A percentile compares a stretch with the other conserved stretches of the same genome.
phyloP scores from a whole-genome alignment of 305 asterid species.

The Andrographis paniculata region DNA sequence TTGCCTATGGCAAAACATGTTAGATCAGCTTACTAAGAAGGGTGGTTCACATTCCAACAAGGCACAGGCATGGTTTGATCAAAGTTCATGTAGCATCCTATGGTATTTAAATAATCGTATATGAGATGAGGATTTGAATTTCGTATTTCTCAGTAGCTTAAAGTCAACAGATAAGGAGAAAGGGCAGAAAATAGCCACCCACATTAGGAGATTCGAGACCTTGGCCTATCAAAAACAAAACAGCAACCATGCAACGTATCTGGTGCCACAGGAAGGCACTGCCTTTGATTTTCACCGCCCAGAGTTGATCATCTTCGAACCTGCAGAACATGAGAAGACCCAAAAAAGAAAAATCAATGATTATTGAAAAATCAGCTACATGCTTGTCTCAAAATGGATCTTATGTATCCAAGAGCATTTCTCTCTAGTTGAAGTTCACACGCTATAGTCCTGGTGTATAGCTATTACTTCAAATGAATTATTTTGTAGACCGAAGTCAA shows the following conservation, averaged over 20 bases:
- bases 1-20: no score
- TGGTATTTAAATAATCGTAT: slow-evolving; percentile 4
- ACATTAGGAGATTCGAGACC: slow-evolving; percentile 89
- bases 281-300: slow-evolving; percentile 75
- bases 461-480: no score
- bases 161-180: background rate
- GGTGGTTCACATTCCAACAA: no score
- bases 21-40: no score
- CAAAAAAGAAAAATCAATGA: slow-evolving; percentile 12
- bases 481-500: no score
- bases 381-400: no score
- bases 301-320: slow-evolving; percentile 59
- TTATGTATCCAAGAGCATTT: no score
- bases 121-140: slow-evolving; percentile 11
- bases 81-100: no score
- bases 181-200: slow-evolving; percentile 21
- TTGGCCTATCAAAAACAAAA: slow-evolving; percentile 88
- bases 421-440: no score
- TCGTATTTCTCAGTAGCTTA: slow-evolving; percentile 3
- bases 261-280: slow-evolving; percentile 99
- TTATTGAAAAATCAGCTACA: background rate
- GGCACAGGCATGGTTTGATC: no score
- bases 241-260: slow-evolving; percentile 93
- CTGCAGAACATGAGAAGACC: slow-evolving; percentile 31
- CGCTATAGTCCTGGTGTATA: no score